Evolutionary conservation across 495 filamentous ascomycete genomes (phyloP), one percentile per base, ranked within the genome.

Genomic region (Penicillium simplicissimum): DNA sequence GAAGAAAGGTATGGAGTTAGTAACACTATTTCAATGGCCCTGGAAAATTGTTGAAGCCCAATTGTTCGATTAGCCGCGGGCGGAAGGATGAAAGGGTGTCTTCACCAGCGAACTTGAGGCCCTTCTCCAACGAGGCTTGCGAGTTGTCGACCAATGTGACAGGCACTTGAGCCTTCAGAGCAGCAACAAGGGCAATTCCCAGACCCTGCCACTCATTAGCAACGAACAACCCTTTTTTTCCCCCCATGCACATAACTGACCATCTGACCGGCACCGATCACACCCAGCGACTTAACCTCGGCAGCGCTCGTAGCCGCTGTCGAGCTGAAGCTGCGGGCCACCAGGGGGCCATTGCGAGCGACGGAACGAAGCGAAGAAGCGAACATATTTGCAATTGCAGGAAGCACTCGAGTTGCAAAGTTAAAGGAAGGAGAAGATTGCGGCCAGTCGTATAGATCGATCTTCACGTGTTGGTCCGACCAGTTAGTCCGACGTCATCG

Each of bases 261-360:
- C 92, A 98, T 98, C 74, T 98, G 96, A 17, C 96, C 96, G 51
- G 94, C 95, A 60, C 96, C 96, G 66, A 99, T 79, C 34, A 99
- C 96, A 59, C 95, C 95, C 19, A 98, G 78, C 56, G 85, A 88
- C 78, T 93, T 96, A 48, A 98, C 90, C 76, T 93, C 87, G 66
- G 86, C 84, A 67, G 87, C 86, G 63, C 77, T 73, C 48, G 80
- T 64, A 43, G 69, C 68, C 36, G 71, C 63, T n/a, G 77, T 76
- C 36, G 74, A 80, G 67, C 76, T 81, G 65, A 84, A 81, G 31
- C 64, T 67, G 34, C 80, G 74, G 62, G 73, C 74, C 55, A 69
- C 72, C 57, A 66, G 61, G 17, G 72, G 70, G 64, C 70, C 69
- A 57, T 71, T 70, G 42, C 56, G 70, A 59, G 61, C 65, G 59